A percentile compares a stretch with the other conserved stretches of the same genome.
These are phyloP conservation scores for Pyricularia grisea DNA, from an alignment of 2,329 filamentous ascomycete species.

Conservation along the genomic window DNA sequence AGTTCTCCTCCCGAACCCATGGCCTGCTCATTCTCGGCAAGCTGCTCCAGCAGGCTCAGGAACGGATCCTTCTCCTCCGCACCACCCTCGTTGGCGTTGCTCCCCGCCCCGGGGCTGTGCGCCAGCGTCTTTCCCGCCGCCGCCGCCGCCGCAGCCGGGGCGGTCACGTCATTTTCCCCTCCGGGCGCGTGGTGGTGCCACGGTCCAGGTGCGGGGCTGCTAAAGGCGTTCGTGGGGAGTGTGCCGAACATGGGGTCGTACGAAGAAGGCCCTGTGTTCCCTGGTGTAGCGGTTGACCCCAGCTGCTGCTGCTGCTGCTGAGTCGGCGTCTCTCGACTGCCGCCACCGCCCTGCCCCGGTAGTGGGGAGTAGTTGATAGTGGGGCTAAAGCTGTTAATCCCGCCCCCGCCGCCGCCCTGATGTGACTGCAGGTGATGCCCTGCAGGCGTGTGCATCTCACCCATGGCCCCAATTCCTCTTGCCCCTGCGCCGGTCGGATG, in stretches of 20 bases:
- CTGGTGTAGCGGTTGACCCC: constrained; percentile 15
- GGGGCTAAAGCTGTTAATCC: constrained; percentile 28
- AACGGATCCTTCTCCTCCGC: constrained; percentile 72
- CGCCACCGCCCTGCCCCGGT: not conserved
- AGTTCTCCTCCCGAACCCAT: constrained; percentile 63
- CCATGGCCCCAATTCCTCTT: not conserved
- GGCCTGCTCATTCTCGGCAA: constrained; percentile 70
- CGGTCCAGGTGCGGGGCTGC: constrained; percentile 31
- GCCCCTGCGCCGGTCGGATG: not conserved
- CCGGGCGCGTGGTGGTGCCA: constrained; percentile 32
- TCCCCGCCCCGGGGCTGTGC: constrained; percentile 36
- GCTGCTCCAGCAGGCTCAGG: constrained; percentile 66
- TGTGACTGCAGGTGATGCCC: not conserved
- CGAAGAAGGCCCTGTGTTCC: constrained; percentile 16
- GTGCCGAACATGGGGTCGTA: constrained; percentile 54
- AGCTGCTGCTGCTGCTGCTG: constrained; percentile 21
- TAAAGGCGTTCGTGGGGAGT: constrained; percentile 41
- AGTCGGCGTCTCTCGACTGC: not conserved
- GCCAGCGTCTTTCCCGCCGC: constrained; percentile 14
- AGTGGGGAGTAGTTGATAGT: constrained; percentile 27
- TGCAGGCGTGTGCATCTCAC: not conserved
- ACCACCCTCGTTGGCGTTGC: constrained; percentile 27
- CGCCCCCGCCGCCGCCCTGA: constrained; percentile 7
- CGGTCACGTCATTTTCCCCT: constrained; percentile 4
- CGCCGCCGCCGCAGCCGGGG: no score